These are phyloP conservation scores for Ceratobasidium papillatum DNA, from an alignment of 1,284 basidiomycete genomes.

Conservation along the genomic window DNA sequence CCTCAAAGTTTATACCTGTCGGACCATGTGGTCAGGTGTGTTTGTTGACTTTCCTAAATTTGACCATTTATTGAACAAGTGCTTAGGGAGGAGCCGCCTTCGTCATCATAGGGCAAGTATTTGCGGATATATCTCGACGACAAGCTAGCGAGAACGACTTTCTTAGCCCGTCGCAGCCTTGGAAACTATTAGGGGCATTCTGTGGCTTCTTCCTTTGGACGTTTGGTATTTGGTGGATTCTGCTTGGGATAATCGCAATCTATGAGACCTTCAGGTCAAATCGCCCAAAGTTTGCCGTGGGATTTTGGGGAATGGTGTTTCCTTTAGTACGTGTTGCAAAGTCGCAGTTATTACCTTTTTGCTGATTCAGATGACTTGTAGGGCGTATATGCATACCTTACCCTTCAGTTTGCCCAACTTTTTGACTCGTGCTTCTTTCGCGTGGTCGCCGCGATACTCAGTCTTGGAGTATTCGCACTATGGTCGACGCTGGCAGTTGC, in stretches of 20 bases:
- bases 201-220: slow-evolving; percentile 22
- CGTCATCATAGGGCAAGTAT: slow-evolving; percentile 11
- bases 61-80: background rate
- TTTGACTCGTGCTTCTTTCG: slow-evolving; percentile 30
- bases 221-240: slow-evolving; percentile 30
- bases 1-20: slow-evolving; percentile 30
- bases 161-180: background rate
- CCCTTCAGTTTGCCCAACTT: slow-evolving; percentile 5
- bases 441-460: background rate
- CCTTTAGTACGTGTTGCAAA: background rate
- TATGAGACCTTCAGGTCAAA: slow-evolving; percentile 13
- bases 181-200: background rate
- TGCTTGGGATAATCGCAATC: slow-evolving; percentile 9
- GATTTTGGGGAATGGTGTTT: slow-evolving; percentile 37
- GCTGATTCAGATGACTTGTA: background rate
- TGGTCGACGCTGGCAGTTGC: slow-evolving; percentile 16
- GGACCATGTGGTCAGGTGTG: slow-evolving; percentile 31
- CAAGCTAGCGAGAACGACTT: background rate
- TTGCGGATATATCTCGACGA: background rate
- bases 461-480: slow-evolving; percentile 5
- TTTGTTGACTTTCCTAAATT: background rate
- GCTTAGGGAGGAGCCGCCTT: slow-evolving; percentile 17
- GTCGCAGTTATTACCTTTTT: background rate
- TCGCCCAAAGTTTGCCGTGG: slow-evolving; percentile 24
- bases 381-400: slow-evolving; percentile 27